Conservation (phyloP, 2,329 filamentous ascomycete genomes). For the Microsporum audouinii region DNA sequence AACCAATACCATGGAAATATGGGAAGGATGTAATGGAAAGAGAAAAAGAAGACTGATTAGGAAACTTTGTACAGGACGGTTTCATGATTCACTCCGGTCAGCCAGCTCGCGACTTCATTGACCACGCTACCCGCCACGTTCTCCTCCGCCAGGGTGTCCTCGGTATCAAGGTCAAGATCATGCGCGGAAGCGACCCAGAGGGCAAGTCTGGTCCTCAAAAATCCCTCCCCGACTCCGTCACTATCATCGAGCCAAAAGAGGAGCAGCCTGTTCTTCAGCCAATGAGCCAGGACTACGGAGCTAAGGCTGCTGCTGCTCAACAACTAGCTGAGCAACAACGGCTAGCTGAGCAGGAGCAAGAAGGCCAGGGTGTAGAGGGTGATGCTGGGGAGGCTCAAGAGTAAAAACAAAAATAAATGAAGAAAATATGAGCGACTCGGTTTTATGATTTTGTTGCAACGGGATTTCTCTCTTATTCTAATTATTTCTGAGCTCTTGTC, state of each 20-base stretch:
- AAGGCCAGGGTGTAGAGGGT: slow-evolving; percentile 19
- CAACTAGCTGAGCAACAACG: slow-evolving; percentile 44
- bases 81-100: slow-evolving; percentile 99
- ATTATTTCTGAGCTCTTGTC: slow-evolving; percentile 3
- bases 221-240: slow-evolving; percentile 94
- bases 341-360: slow-evolving; percentile 42
- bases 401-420: slow-evolving; percentile 27
- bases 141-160: slow-evolving; percentile 99
- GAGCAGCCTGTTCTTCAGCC: slow-evolving; percentile 91
- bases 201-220: slow-evolving; percentile 98
- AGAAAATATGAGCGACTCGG: slow-evolving; percentile 3
- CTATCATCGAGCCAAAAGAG: slow-evolving; percentile 99
- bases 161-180: slow-evolving; percentile 99
- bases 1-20: not conserved
- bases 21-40: not conserved
- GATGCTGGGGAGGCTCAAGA: slow-evolving; percentile 36
- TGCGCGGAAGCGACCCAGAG: slow-evolving; percentile 98
- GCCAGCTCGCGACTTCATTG: slow-evolving; percentile 99
- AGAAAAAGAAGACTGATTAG: not conserved
- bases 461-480: slow-evolving; percentile 1
- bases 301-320: slow-evolving; percentile 65
- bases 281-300: slow-evolving; percentile 96
- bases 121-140: slow-evolving; percentile 96
- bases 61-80: slow-evolving; percentile 52
- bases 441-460: not conserved